These are phyloP conservation scores for Casuarina glauca DNA, from an alignment of 306 rosid species.

Conservation along the genomic window DNA sequence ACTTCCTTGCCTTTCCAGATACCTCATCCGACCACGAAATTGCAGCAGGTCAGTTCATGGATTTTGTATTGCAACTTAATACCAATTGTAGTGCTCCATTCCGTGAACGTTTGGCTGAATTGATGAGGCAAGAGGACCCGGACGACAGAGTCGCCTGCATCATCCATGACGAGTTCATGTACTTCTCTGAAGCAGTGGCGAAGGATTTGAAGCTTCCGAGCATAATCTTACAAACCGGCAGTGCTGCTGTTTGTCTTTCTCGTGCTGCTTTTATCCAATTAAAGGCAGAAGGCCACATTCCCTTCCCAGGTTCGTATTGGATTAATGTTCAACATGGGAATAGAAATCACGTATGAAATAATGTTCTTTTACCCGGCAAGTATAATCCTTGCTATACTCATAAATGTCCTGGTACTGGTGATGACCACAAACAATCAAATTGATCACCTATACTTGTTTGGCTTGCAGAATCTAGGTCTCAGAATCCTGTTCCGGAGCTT, in stretches of 20 bases:
- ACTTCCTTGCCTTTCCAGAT: slow-evolving; percentile 33
- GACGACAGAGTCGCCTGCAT: slow-evolving; percentile 35
- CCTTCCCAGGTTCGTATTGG: slow-evolving; percentile 30
- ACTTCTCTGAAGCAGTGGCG: slow-evolving; percentile 27
- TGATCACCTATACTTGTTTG: neutral
- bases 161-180: slow-evolving; percentile 38
- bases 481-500: slow-evolving; percentile 37
- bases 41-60: slow-evolving; percentile 12
- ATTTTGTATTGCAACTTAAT: slow-evolving; percentile 18
- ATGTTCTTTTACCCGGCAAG: neutral
- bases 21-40: slow-evolving; percentile 28
- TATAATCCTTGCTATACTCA: no score
- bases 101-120: slow-evolving; percentile 18
- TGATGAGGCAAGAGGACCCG: neutral
- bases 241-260: slow-evolving; percentile 33
- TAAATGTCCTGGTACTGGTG: neutral
- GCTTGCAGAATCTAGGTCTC: slow-evolving; percentile 26
- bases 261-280: slow-evolving; percentile 23
- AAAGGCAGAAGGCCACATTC: slow-evolving; percentile 27
- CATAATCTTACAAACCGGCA: slow-evolving; percentile 31
- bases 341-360: no score
- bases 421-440: neutral
- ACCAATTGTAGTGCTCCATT: slow-evolving; percentile 26
- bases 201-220: slow-evolving; percentile 32
- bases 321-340: neutral